Evolutionary conservation across 306 rosid genomes (phyloP), one percentile per base, ranked within the genome.

Genomic region (Fragaria ananassa): DNA sequence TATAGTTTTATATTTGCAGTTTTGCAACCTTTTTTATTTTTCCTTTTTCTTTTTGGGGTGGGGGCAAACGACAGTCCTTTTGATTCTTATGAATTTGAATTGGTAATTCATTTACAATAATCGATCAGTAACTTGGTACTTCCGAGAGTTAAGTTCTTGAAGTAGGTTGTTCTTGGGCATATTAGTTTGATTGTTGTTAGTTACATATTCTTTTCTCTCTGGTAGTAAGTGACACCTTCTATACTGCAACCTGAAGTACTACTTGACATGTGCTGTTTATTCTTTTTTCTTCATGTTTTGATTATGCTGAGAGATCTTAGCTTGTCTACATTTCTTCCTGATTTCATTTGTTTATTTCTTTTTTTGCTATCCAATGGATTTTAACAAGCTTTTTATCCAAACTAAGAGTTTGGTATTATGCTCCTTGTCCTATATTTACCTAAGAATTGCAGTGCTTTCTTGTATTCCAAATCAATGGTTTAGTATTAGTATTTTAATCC

Each of bases 131-230:
- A 51, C 23, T 51, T 6, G 0, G 31, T 34, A 70, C 34, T 70
- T 70, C 15, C 58, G 0, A 29, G 39, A 70, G 44, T 31, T 35
- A 18, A 49, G 2, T 29, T 49, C 60, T 70, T 49, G 57, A 46
- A 69, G 74, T 46, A 70, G 41, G 17, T 17, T 62, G 41, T 61
- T 70, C 74, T 27, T 29, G 60, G 14, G 25, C 35, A n/a, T 49
- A 51, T 50, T 10, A 34, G 21, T 34, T n/a, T 3, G 47, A 18
- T 34, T 19, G 34, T 51, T n/a, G 46, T 70, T 50, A 49, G 62
- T 51, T 49, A 41, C 23, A 37, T 4, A 12, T 13, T 37, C 3
- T 54, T 53, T 56, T 56, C 23, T 15, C 75, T 8, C 47, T 41
- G 21, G 64, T 51, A 29, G 23, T 21, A 29, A 27, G 44, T 44